Conservation (phyloP, 768 basidiomycete genomes). For the Psilocybe cubensis region DNA sequence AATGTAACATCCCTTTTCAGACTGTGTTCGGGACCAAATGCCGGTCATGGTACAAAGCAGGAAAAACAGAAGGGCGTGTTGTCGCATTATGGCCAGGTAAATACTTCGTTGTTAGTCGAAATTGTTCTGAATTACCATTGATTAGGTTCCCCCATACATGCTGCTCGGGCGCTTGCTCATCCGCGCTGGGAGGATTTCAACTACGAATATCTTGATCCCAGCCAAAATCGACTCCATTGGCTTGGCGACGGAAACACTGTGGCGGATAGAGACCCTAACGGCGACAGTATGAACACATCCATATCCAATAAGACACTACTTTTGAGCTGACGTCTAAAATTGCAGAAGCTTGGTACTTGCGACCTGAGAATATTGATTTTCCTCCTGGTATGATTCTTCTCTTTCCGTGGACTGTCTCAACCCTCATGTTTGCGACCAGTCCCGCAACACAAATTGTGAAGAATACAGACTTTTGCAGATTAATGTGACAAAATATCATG, state of each 20-base stretch:
- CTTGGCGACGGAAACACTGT: slow-evolving; percentile 63
- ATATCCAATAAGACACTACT: not conserved
- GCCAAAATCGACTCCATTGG: slow-evolving; percentile 57
- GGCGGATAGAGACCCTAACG: slow-evolving; percentile 42
- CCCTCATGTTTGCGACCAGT: not conserved
- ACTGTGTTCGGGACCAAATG: slow-evolving; percentile 64
- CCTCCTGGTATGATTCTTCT: slow-evolving; percentile 41
- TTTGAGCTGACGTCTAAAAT: not conserved
- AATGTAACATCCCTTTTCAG: slow-evolving; percentile 27
- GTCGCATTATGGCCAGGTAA: slow-evolving; percentile 64
- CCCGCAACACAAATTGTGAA: not conserved
- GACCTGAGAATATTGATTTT: slow-evolving; percentile 42
- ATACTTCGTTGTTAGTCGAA: not conserved
- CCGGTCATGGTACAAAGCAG: slow-evolving; percentile 67
- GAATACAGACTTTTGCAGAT: not conserved
- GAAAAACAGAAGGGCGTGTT: slow-evolving; percentile 60
- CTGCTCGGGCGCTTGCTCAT: slow-evolving; percentile 46
- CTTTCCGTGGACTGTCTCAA: not conserved
- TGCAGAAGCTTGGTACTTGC: slow-evolving; percentile 52
- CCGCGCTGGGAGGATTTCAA: slow-evolving; percentile 71
- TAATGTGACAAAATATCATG: not conserved
- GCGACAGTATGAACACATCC: slow-evolving; percentile 31
- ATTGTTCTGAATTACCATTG: not conserved
- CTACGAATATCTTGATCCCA: slow-evolving; percentile 48
- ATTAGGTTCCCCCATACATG: slow-evolving; percentile 58